Evolutionary conservation across 306 rosid species (phyloP).

Genomic region (Mimosa pudica): DNA sequence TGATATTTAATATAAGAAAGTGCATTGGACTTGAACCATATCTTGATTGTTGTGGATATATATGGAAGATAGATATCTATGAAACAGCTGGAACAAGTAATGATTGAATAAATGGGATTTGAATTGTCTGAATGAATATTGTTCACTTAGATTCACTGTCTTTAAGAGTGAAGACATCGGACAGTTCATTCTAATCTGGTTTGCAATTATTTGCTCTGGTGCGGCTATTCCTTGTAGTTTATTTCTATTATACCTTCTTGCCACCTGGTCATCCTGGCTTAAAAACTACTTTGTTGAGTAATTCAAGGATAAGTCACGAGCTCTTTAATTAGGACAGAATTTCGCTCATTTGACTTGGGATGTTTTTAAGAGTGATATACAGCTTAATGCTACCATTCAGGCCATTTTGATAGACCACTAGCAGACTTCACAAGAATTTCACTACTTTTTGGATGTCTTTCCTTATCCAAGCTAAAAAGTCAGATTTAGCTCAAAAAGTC

Average conservation of each 20-base stretch:
- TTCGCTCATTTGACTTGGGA: not conserved
- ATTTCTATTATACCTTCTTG: constrained; percentile 10
- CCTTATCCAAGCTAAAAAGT: not conserved
- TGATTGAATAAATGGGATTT: constrained; percentile 19
- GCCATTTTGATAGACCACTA: constrained; percentile 10
- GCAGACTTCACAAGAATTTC: not conserved
- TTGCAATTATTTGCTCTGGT: not conserved
- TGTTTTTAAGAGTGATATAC: constrained; percentile 18
- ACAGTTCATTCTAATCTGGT: constrained; percentile 1
- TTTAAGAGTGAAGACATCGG: not conserved
- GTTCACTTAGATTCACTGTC: constrained; percentile 18
- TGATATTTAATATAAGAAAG: not conserved
- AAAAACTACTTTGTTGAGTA: constrained; percentile 5
- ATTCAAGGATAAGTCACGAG: constrained; percentile 6
- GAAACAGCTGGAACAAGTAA: constrained; percentile 20
- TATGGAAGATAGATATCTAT: constrained; percentile 8
- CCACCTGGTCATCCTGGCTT: constrained; percentile 10
- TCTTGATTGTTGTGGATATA: constrained; percentile 16
- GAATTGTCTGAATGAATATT: not conserved
- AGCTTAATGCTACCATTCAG: constrained; percentile 10
- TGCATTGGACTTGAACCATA: constrained; percentile 26
- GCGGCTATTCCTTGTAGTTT: constrained; percentile 7
- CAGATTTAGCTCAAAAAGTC: not conserved
- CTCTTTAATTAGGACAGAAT: constrained; percentile 21
- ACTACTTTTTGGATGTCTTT: not conserved